Percentiles rank a stretch among this genome's conserved stretches.
Evolutionary conservation across 257 asterid genomes (phyloP).

Genomic region (Buddleja alternifolia): DNA sequence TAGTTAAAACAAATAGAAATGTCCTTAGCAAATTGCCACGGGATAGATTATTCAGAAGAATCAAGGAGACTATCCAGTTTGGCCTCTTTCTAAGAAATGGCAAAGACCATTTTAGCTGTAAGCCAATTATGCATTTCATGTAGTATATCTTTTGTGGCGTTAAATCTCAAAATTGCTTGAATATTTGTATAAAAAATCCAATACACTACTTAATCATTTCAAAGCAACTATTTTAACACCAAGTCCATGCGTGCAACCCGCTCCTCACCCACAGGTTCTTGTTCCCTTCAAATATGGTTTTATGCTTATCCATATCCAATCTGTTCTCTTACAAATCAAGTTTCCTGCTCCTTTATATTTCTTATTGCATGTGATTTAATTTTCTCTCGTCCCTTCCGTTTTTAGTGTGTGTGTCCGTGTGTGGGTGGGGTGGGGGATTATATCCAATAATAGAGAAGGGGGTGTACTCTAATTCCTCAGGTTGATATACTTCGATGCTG

Average conservation of each 20-base stretch:
- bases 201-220: background rate
- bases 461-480: background rate
- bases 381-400: too few relatives aligned
- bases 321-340: too few relatives aligned
- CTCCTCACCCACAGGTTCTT: background rate
- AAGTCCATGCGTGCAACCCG: background rate
- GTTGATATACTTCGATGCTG: conserved; percentile 18
- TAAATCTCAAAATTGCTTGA: background rate
- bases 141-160: background rate
- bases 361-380: too few relatives aligned
- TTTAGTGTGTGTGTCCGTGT: too few relatives aligned
- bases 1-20: background rate
- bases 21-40: background rate
- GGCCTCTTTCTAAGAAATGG: background rate
- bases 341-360: too few relatives aligned
- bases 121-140: background rate
- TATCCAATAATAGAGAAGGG: background rate
- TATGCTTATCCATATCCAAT: background rate
- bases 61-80: background rate
- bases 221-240: background rate
- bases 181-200: background rate
- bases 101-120: background rate
- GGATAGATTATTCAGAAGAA: background rate
- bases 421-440: background rate
- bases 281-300: background rate